These are phyloP conservation scores for Colletotrichum sp. DNA, from an alignment of 2,329 filamentous ascomycete species.

Conservation along the genomic window DNA sequence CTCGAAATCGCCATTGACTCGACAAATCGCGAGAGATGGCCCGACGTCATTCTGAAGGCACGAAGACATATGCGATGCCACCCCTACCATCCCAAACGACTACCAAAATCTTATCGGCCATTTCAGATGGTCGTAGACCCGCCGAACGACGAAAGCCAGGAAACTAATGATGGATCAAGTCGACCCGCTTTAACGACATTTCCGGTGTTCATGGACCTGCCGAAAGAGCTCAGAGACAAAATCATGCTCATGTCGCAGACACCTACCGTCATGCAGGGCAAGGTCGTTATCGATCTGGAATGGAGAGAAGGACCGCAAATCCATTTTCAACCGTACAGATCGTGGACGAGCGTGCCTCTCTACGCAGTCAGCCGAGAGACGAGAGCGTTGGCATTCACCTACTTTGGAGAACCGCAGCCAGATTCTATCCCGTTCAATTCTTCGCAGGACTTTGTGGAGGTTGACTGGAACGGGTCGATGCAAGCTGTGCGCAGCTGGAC, in stretches of 20 bases:
- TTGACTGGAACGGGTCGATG: neutral
- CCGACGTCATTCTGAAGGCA: neutral
- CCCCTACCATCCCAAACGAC: neutral
- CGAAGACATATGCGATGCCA: neutral
- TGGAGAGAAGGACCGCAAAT: neutral
- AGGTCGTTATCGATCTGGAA: neutral
- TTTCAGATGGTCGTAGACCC: neutral
- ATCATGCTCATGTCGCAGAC: neutral
- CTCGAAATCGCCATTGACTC: neutral
- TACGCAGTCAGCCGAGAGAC: neutral
- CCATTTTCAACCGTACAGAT: neutral
- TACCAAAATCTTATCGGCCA: neutral
- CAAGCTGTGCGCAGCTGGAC: neutral
- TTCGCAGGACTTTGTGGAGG: neutral
- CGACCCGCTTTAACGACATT: neutral
- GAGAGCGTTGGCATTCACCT: neutral
- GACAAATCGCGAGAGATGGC: neutral
- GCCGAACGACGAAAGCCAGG: accelerated
- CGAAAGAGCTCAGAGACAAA: neutral
- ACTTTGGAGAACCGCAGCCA: neutral
- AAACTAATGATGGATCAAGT: accelerated
- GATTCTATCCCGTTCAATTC: neutral
- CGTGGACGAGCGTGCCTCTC: neutral
- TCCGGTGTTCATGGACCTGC: neutral
- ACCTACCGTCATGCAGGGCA: neutral